Evolutionary conservation across 306 rosid genomes (phyloP), one percentile per base, ranked within the genome.

Genomic region (Cicer pinnatifidum): DNA sequence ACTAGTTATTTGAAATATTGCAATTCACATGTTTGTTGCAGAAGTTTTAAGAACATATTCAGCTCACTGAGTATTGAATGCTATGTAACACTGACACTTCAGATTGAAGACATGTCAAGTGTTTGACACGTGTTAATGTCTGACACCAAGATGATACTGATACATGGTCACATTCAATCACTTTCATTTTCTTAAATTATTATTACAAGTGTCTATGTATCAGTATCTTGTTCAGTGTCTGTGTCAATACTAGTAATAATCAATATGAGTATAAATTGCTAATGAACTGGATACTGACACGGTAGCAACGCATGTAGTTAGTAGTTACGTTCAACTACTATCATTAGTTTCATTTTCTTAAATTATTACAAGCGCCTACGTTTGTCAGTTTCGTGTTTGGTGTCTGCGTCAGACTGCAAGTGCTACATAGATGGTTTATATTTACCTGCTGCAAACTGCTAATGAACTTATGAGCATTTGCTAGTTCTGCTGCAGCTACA

Each of bases 391-490:
- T 6, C 9, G 5, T 28, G 41, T 11, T 15, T 3, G 28, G 1
- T 52, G 9, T 0, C 13, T 1, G 16, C 35, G 43, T 59, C 10
- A 11, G 6, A 11, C 17, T 7, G 10, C 13, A 2, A 7, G 9
- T 50, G 56, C 6, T 33, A 33, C 11, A 12, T 12, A 59, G 1
- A 12, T 3, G 1, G 39, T 12, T 16, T 33, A n/a, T 52, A 40
- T 57, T 68, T 71, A 90, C 96, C 84, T 86, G 86, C 39, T 85
- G 86, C 66, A 91, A 79, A 68, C 90, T 68, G 53, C 92, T 85
- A n/a, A 91, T 81, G 80, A 91, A 89, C 70, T 81, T 85, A 84
- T 88, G 89, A 7, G 97, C 97, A 76, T 91, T 89, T 19, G 97
- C 90, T 51, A 85, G 73, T 74, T 87, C 87, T 48, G 94, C 82